Conservation (phyloP, 2,329 filamentous ascomycete species). For the Xylariaceae sp. region DNA sequence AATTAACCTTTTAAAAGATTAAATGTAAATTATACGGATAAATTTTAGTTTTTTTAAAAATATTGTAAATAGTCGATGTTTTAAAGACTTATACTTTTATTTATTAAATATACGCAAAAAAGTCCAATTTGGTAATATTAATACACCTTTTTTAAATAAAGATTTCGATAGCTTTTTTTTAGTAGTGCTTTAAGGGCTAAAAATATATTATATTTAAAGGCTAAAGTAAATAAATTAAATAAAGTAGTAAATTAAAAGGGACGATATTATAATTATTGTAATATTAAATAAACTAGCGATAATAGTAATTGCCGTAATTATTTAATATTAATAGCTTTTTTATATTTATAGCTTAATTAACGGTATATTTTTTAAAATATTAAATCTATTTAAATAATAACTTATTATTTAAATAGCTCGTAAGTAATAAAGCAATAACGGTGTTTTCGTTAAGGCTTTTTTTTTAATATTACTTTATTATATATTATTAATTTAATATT, state of each 20-base stretch:
- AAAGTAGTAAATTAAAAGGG: not conserved
- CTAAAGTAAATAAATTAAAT: not conserved
- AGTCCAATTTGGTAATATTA: not conserved
- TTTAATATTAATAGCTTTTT: not conserved
- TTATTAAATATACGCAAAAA: not conserved
- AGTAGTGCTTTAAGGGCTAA: not conserved
- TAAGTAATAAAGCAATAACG: not conserved
- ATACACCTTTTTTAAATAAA: not conserved
- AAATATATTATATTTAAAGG: not conserved
- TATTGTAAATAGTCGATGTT: not conserved
- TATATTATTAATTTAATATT: not conserved
- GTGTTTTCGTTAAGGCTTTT: not conserved
- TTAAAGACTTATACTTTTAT: not conserved
- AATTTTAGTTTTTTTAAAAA: not conserved
- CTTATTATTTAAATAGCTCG: not conserved
- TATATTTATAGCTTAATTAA: not conserved
- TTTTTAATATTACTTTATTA: not conserved
- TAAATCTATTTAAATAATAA: not conserved
- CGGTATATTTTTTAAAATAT: not conserved
- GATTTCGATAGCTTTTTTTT: not conserved
- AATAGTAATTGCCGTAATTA: not conserved
- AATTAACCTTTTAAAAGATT: not conserved
- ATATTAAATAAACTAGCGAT: not conserved
- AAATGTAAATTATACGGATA: not conserved
- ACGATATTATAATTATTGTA: not conserved